Conservation (phyloP, 2,329 filamentous ascomycete species). For the Colletotrichum lentis region DNA sequence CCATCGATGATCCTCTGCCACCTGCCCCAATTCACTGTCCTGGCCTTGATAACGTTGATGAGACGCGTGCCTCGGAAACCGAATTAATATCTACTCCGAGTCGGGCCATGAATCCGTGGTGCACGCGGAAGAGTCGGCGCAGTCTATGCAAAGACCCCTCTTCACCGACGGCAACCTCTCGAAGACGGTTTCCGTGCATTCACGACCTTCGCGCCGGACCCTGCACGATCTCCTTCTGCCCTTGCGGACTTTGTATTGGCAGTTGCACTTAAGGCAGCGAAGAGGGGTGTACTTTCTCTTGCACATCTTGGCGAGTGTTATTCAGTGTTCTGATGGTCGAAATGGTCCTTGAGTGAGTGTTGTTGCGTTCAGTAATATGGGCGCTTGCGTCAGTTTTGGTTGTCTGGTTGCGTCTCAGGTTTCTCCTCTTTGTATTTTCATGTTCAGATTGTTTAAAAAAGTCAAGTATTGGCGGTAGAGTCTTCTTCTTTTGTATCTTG, state of each 20-base stretch:
- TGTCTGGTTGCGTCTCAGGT: neutral
- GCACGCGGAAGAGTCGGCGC: neutral
- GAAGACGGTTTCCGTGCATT: neutral
- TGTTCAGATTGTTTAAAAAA: too few relatives aligned
- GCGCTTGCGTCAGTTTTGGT: neutral
- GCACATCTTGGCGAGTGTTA: neutral
- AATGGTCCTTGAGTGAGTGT: neutral
- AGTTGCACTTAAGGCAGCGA: neutral
- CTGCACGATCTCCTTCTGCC: neutral
- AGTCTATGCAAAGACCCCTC: neutral
- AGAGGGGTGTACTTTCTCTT: neutral
- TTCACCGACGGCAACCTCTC: neutral
- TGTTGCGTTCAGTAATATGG: neutral
- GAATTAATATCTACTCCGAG: neutral
- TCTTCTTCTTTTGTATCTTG: too few relatives aligned
- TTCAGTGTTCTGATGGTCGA: neutral
- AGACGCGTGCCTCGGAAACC: too few relatives aligned
- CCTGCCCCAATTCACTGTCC: neutral
- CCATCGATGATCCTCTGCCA: too few relatives aligned
- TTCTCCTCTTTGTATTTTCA: neutral
- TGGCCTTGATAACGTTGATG: too few relatives aligned
- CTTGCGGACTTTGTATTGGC: neutral
- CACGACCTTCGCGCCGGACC: neutral
- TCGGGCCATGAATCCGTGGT: constrained; percentile 1
- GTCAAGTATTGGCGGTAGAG: too few relatives aligned